Conservation (phyloP, 768 basidiomycete species). For the Termitomyces sp. region DNA sequence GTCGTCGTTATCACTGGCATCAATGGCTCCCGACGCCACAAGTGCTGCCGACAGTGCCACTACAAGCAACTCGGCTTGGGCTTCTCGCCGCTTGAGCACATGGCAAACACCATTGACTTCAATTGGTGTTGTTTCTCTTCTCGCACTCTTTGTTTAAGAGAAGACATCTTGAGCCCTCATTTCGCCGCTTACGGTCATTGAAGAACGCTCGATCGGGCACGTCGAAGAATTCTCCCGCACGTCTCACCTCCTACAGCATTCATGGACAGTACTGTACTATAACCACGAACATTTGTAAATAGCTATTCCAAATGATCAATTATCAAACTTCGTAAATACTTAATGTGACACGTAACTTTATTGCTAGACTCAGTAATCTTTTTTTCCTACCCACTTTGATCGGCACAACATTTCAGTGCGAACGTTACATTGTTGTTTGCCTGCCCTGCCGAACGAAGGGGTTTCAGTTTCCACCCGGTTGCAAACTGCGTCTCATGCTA, state of each 20-base stretch:
- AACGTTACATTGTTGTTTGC: too few species aligned
- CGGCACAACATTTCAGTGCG: too few species aligned
- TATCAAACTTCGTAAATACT: not conserved
- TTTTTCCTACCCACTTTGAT: too few species aligned
- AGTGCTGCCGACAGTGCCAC: constrained; percentile 17
- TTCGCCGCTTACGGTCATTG: constrained; percentile 1
- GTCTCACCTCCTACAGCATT: not conserved
- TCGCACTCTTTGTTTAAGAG: constrained; percentile 14
- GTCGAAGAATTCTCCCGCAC: not conserved
- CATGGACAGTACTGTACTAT: constrained; percentile 10
- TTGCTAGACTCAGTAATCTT: too few species aligned
- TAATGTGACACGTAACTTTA: not conserved
- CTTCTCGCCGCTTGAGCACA: constrained; percentile 13
- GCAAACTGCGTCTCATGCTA: not conserved
- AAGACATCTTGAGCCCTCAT: not conserved
- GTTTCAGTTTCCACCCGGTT: too few species aligned
- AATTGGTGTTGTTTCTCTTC: constrained; percentile 16
- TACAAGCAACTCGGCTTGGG: constrained; percentile 24
- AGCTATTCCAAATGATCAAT: not conserved
- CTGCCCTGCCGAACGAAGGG: too few species aligned
- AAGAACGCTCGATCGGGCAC: not conserved
- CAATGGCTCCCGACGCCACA: constrained; percentile 4
- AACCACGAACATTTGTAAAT: constrained; percentile 6
- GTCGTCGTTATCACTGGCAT: not conserved
- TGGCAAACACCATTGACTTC: constrained; percentile 5